Evolutionary conservation across 2,329 filamentous ascomycete species (phyloP).

Genomic region (Ophiostoma sp.): DNA sequence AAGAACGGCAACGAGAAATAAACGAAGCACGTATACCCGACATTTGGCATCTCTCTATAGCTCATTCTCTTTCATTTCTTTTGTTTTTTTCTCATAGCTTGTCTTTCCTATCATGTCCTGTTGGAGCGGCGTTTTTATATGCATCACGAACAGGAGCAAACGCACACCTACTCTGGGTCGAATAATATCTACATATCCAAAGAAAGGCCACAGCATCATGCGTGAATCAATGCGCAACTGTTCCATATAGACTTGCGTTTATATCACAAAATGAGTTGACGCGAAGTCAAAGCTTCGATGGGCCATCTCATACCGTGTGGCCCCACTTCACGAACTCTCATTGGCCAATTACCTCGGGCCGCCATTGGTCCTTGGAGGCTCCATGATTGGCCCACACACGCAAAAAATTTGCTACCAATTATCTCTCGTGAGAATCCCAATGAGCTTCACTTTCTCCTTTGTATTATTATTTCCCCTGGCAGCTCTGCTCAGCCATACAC

Average conservation of each 20-base stretch:
- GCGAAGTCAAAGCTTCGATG: too few relatives aligned
- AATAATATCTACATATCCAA: too few relatives aligned
- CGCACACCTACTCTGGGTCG: too few relatives aligned
- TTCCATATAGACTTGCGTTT: not conserved
- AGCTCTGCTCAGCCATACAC: not conserved
- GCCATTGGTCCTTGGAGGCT: slow-evolving; percentile 8
- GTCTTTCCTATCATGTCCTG: not conserved
- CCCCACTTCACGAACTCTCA: not conserved
- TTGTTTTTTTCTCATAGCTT: not conserved
- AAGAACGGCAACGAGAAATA: not conserved
- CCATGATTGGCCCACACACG: slow-evolving; percentile 6
- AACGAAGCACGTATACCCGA: slow-evolving; percentile 9
- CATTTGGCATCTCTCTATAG: slow-evolving; percentile 1
- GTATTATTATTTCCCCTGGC: not conserved
- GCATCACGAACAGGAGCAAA: too few relatives aligned
- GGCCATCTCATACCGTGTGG: too few relatives aligned
- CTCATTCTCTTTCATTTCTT: not conserved
- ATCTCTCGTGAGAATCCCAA: not conserved
- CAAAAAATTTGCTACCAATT: slow-evolving; percentile 5
- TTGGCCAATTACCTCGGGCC: slow-evolving; percentile 12
- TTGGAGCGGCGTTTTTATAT: too few relatives aligned
- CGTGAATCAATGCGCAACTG: too few relatives aligned
- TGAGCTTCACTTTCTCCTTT: not conserved
- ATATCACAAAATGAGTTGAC: too few relatives aligned
- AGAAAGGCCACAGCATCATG: too few relatives aligned